Evolutionary conservation across 768 basidiomycete species (phyloP), one percentile per base, ranked within the genome.

Genomic region (Calocera cornea): DNA sequence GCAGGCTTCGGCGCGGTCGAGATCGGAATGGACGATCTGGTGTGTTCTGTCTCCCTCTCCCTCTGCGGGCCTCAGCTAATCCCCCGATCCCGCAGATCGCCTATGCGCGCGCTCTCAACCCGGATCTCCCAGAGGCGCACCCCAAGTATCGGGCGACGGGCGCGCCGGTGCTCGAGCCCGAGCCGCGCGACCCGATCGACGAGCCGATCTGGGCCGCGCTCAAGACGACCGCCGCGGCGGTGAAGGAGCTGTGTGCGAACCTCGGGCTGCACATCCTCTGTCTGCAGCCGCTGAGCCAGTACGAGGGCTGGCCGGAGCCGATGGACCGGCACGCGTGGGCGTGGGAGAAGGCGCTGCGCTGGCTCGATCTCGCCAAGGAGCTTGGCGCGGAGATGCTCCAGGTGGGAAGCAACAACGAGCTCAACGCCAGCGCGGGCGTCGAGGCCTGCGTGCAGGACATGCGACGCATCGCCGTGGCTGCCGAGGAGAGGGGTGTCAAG

Each of bases 391-490:
- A 72, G 12, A 73, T 76, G 70, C 63, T 76, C n/a, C 73, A 76
- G 66, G 71, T 74, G 1, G 74, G 74, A 5, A 76, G 74, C 1
- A 72, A 73, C 7, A 72, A 76, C 33, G 73, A 75, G 63, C 69
- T 70, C 11, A 50, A 64, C 14, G 70, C 71, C 1, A 73, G 72
- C 65, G 40, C 67, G 14, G 70, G 73, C 66, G 70, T 72, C 68
- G 70, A 75, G 41, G 69, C 71, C 66, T 76, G 76, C 31, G 75
- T 73, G n/a, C 66, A 72, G 33, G 73, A 75, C 68, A 64, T 75
- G 29, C 44, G 70, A 29, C 60, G 72, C 65, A 73, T 76, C 17
- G 74, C 74, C 29, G 74, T 73, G 65, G 70, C 70, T 22, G 76
- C 74, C 3, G 74, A 70, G 5, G 65, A 66, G 8, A 70, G 73